These are phyloP conservation scores for Remersonia thermophila DNA, from an alignment of 2,329 filamentous ascomycete genomes.

Conservation along the genomic window DNA sequence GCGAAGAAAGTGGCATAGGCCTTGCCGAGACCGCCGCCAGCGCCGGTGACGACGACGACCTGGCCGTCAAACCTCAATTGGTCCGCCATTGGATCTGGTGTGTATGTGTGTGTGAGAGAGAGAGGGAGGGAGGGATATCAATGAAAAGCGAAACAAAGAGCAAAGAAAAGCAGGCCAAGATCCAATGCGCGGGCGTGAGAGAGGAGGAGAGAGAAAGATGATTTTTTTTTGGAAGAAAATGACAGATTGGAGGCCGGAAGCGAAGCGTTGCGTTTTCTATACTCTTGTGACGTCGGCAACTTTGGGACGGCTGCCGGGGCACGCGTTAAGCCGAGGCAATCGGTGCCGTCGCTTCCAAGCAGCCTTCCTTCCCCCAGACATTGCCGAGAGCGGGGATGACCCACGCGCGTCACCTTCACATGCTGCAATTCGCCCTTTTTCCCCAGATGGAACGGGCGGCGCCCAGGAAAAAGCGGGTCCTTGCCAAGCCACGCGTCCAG, in stretches of 20 bases:
- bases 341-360: slow-evolving; percentile 7
- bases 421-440: slow-evolving; percentile 9
- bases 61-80: slow-evolving; percentile 76
- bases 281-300: too few species aligned
- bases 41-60: slow-evolving; percentile 79
- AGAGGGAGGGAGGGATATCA: slow-evolving; percentile 1
- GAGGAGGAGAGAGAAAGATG: neutral
- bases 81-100: slow-evolving; percentile 36
- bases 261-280: too few species aligned
- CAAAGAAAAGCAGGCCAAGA: neutral
- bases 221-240: neutral
- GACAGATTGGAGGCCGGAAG: neutral
- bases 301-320: slow-evolving; percentile 3
- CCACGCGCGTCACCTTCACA: slow-evolving; percentile 11
- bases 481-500: neutral
- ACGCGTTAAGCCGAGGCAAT: slow-evolving; percentile 17
- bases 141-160: neutral
- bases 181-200: slow-evolving; percentile 1
- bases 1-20: slow-evolving; percentile 83
- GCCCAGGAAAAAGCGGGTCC: neutral
- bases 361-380: slow-evolving; percentile 8
- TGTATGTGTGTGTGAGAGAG: slow-evolving; percentile 20
- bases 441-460: slow-evolving; percentile 3
- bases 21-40: slow-evolving; percentile 70
- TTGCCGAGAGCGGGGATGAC: slow-evolving; percentile 17